Evolutionary conservation across 495 filamentous ascomycete genomes (phyloP).

Genomic region (Xylaria castorea): DNA sequence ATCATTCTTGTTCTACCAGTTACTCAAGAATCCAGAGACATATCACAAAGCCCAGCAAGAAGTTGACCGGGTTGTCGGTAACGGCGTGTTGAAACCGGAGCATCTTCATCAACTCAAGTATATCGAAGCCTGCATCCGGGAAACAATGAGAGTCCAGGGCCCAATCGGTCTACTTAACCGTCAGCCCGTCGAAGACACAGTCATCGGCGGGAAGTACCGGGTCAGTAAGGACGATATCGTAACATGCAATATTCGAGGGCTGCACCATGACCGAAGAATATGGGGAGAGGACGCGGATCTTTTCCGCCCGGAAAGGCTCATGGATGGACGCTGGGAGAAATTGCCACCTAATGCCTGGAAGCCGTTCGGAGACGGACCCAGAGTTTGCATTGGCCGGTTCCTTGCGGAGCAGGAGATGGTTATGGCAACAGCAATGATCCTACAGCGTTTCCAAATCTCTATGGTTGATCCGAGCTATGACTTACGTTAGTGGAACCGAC

Average conservation of each 20-base stretch:
- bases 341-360: constrained; percentile 57
- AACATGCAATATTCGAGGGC: constrained; percentile 59
- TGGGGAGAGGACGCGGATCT: constrained; percentile 40
- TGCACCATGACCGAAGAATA: constrained; percentile 46
- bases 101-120: constrained; percentile 68
- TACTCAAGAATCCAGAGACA: constrained; percentile 44
- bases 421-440: constrained; percentile 51
- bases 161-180: constrained; percentile 62
- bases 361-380: constrained; percentile 59
- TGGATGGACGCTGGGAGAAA: constrained; percentile 57
- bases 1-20: constrained; percentile 47
- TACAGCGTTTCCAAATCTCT: constrained; percentile 60
- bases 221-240: constrained; percentile 59
- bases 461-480: constrained; percentile 62
- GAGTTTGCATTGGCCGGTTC: constrained; percentile 48
- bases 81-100: constrained; percentile 61
- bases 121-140: constrained; percentile 61
- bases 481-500: constrained; percentile 58
- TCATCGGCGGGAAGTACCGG: constrained; percentile 66
- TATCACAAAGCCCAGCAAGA: constrained; percentile 43
- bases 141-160: constrained; percentile 66
- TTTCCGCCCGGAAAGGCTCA: constrained; percentile 58
- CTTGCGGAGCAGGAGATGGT: constrained; percentile 63
- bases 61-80: constrained; percentile 60
- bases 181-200: constrained; percentile 16